These are phyloP conservation scores for Rhododendron vialii DNA, from an alignment of 148 eudicot genomes.

Conservation along the genomic window DNA sequence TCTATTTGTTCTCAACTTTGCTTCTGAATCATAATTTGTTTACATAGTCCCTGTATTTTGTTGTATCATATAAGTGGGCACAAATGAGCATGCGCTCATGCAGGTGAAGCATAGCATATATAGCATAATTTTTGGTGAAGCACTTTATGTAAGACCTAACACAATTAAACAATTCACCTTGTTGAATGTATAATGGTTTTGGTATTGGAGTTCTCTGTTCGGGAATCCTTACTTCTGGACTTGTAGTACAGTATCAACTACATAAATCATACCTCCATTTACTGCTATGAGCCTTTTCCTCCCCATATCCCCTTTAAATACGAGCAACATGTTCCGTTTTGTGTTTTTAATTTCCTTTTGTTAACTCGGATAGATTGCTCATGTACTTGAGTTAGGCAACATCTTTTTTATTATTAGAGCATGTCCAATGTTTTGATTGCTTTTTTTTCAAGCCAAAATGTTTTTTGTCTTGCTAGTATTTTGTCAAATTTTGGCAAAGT, in stretches of 20 bases:
- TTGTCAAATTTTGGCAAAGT: neutral
- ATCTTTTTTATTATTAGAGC: neutral
- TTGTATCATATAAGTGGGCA: neutral
- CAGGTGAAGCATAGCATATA: slow-evolving; percentile 4
- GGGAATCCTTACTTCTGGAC: neutral
- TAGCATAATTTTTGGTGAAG: slow-evolving; percentile 1
- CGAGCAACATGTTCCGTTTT: neutral
- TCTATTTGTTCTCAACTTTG: neutral
- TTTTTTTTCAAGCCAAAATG: neutral
- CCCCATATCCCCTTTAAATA: neutral
- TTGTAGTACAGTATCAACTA: neutral
- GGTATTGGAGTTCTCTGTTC: neutral
- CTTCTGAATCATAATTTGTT: neutral
- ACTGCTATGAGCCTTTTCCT: neutral
- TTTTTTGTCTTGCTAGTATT: neutral
- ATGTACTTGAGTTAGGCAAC: neutral
- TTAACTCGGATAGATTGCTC: neutral
- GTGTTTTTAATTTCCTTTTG: neutral
- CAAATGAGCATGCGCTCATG: neutral
- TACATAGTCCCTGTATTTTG: neutral
- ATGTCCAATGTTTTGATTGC: neutral
- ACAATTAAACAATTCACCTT: neutral
- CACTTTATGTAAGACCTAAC: neutral
- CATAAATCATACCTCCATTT: neutral
- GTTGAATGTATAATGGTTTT: neutral